Evolutionary conservation across 345 rosid species (phyloP).

Genomic region (Isatis tinctoria): DNA sequence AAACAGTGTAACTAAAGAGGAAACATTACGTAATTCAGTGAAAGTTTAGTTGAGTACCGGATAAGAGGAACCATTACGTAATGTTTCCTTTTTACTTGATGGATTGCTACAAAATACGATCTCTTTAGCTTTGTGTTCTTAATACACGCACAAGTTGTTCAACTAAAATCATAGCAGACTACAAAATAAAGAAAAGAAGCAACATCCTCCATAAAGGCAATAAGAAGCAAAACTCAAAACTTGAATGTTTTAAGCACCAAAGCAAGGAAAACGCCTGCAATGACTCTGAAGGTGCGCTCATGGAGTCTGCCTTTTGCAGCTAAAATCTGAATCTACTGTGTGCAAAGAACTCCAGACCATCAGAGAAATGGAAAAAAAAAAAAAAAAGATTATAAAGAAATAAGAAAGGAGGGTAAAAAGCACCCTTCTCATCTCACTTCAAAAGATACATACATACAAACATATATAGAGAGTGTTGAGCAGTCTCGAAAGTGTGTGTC

Average conservation of each 20-base stretch:
- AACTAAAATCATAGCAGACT: neutral
- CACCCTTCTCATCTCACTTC: constrained; percentile 31
- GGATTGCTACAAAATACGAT: too few relatives aligned
- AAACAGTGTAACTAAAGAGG: too few relatives aligned
- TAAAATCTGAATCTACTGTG: constrained; percentile 16
- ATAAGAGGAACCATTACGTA: too few relatives aligned
- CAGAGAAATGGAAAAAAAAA: neutral
- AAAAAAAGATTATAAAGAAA: neutral
- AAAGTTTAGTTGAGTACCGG: too few relatives aligned
- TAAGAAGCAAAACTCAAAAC: constrained; percentile 8
- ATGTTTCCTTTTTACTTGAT: too few relatives aligned
- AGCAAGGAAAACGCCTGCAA: constrained; percentile 17
- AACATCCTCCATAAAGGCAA: neutral
- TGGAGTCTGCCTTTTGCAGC: constrained; percentile 23
- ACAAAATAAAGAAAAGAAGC: neutral
- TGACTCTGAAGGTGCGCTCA: constrained; percentile 5
- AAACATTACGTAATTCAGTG: too few relatives aligned
- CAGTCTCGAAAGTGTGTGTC: constrained; percentile 7
- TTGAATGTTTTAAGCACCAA: neutral
- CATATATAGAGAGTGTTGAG: constrained; percentile 9
- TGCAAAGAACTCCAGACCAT: constrained; percentile 14
- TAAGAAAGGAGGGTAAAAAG: constrained; percentile 29
- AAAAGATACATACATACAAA: constrained; percentile 28
- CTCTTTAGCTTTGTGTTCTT: neutral
- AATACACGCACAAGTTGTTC: neutral